Conservation (phyloP, 2,329 filamentous ascomycete genomes). For the Aspergillus ustus region DNA sequence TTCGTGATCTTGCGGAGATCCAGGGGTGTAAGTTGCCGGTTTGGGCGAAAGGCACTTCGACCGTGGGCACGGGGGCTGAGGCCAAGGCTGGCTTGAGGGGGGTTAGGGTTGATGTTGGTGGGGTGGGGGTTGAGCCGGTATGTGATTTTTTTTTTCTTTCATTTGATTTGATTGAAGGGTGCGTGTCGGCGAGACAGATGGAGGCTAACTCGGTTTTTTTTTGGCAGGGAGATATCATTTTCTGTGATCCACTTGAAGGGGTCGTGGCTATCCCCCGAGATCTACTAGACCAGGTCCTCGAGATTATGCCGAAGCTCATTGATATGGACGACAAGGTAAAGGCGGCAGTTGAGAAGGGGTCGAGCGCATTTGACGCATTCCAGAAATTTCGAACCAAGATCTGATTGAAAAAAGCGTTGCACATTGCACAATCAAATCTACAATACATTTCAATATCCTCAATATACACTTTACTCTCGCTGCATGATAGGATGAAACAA, state of each 20-base stretch:
- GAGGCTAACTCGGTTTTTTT: not conserved
- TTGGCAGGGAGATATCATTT: constrained; percentile 66
- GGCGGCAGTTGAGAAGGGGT: constrained; percentile 66
- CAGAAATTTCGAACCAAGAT: constrained; percentile 54
- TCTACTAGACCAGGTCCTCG: constrained; percentile 64
- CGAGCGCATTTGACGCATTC: constrained; percentile 70
- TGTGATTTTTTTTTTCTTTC: constrained; percentile 19
- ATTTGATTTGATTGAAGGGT: constrained; percentile 5
- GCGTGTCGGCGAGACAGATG: no score
- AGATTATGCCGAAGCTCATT: constrained; percentile 60
- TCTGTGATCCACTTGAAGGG: constrained; percentile 71
- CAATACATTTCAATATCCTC: constrained; percentile 17
- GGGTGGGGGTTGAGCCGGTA: constrained; percentile 49
- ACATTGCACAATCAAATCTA: constrained; percentile 15
- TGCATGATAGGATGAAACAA: constrained; percentile 21
- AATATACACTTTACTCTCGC: constrained; percentile 22
- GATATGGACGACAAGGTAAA: constrained; percentile 65
- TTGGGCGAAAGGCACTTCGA: constrained; percentile 50
- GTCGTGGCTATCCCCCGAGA: constrained; percentile 69
- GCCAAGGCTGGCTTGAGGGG: constrained; percentile 48
- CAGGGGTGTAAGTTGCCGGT: constrained; percentile 60
- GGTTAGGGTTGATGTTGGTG: constrained; percentile 45
- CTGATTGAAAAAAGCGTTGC: not conserved
- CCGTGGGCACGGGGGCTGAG: constrained; percentile 51
- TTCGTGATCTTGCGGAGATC: constrained; percentile 68